Conservation (phyloP, 805 yeast genomes). For the Kuraishia piskuri region DNA sequence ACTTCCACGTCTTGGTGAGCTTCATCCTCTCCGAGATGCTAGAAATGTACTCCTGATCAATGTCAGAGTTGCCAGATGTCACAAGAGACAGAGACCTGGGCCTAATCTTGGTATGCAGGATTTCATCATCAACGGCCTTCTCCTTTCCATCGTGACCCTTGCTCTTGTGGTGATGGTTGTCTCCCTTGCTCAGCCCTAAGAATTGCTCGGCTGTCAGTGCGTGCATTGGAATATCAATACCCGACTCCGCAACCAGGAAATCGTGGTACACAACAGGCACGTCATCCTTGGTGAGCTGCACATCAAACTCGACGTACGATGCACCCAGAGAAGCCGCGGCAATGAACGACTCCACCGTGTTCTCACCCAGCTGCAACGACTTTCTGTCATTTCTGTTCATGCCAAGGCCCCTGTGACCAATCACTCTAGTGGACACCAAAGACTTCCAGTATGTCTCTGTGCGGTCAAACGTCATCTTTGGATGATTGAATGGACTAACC, state of each 20-base stretch:
- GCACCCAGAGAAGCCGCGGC: slow-evolving; percentile 97
- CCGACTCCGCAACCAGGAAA: slow-evolving; percentile 89
- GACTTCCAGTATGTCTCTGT: slow-evolving; percentile 89
- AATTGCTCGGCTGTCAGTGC: slow-evolving; percentile 85
- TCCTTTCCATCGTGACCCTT: slow-evolving; percentile 6
- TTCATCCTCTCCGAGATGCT: slow-evolving; percentile 58
- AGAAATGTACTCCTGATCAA: slow-evolving; percentile 26
- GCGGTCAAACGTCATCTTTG: slow-evolving; percentile 52
- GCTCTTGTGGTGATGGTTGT: slow-evolving; percentile 6
- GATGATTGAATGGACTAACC: slow-evolving; percentile 67
- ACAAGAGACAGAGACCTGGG: slow-evolving; percentile 30
- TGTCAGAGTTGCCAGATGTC: slow-evolving; percentile 16
- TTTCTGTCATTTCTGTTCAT: slow-evolving; percentile 66
- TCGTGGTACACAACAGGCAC: slow-evolving; percentile 95
- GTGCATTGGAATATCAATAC: slow-evolving; percentile 96
- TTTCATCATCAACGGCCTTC: slow-evolving; percentile 21
- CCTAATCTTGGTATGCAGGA: slow-evolving; percentile 16
- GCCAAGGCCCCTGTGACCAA: slow-evolving; percentile 94
- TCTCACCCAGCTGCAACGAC: slow-evolving; percentile 89
- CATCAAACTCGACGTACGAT: slow-evolving; percentile 93
- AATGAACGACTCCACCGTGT: slow-evolving; percentile 88
- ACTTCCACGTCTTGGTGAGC: slow-evolving; percentile 82
- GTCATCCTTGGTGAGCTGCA: slow-evolving; percentile 84
- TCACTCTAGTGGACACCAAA: slow-evolving; percentile 78
- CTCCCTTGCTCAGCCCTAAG: slow-evolving; percentile 38